Evolutionary conservation across 2,329 filamentous ascomycete species (phyloP).

Genomic region (Botryotinia convoluta): DNA sequence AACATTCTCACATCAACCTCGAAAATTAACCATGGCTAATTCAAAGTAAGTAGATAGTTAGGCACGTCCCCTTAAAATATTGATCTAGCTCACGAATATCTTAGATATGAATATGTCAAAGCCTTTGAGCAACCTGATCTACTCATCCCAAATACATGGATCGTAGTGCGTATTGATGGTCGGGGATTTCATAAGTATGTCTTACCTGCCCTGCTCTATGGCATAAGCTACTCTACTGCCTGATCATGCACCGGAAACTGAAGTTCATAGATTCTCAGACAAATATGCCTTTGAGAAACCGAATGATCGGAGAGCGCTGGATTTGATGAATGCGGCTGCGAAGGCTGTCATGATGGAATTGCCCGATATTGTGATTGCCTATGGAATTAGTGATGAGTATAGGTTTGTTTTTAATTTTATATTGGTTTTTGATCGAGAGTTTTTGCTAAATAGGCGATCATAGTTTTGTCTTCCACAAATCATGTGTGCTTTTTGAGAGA

Average conservation of each 20-base stretch:
- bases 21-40: constrained; percentile 31
- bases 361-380: constrained; percentile 81
- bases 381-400: constrained; percentile 93
- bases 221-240: background rate
- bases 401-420: constrained; percentile 48
- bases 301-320: constrained; percentile 81
- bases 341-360: constrained; percentile 78
- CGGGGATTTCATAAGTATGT: constrained; percentile 88
- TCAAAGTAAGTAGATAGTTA: constrained; percentile 29
- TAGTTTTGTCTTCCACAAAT: constrained; percentile 87
- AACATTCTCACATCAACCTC: background rate
- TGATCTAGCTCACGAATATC: background rate
- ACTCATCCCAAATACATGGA: constrained; percentile 89
- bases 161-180: constrained; percentile 91
- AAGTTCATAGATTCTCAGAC: constrained; percentile 63
- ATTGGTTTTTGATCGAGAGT: constrained; percentile 5
- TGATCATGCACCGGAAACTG: background rate
- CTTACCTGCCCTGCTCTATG: background rate
- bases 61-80: background rate
- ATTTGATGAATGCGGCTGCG: constrained; percentile 95
- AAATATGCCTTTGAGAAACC: constrained; percentile 88
- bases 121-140: constrained; percentile 79
- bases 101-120: constrained; percentile 90
- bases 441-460: constrained; percentile 16
- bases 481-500: constrained; percentile 79